These are phyloP conservation scores for Fragosphaeria purpurea DNA, from an alignment of 2,329 filamentous ascomycete species.

Conservation along the genomic window DNA sequence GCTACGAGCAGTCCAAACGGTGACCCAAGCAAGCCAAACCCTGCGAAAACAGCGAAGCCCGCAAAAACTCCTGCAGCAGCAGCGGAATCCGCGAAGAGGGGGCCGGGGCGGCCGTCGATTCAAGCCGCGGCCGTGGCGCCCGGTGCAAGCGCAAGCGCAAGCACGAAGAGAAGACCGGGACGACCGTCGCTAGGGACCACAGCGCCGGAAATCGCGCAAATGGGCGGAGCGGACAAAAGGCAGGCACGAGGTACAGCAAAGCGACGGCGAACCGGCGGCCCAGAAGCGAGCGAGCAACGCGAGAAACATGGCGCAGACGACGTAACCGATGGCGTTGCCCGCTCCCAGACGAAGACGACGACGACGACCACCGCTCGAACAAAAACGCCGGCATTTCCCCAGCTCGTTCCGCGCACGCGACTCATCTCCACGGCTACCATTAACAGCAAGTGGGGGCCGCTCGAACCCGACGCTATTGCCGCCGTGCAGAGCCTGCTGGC, in stretches of 20 bases:
- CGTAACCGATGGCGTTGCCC: neutral
- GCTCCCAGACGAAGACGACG: neutral
- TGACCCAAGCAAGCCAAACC: neutral
- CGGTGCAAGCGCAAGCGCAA: neutral
- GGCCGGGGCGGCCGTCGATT: neutral
- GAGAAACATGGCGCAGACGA: neutral
- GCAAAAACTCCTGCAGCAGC: no score
- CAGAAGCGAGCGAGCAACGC: neutral
- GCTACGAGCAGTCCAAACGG: neutral
- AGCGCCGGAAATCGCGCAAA: no score
- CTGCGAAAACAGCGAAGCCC: neutral
- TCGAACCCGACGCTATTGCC: conserved; percentile 44
- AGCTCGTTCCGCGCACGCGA: conserved; percentile 40
- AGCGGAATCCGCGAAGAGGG: neutral
- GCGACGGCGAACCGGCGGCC: neutral
- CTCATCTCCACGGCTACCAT: conserved; percentile 54
- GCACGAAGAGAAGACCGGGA: neutral
- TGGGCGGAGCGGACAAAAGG: no score
- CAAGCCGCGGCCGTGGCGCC: no score
- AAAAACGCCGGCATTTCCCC: conserved; percentile 28
- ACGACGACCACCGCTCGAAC: neutral
- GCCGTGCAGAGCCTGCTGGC: conserved; percentile 46
- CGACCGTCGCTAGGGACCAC: no score
- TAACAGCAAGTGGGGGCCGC: conserved; percentile 55
- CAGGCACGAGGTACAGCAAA: neutral